Evolutionary conservation across 148 eudicot genomes (phyloP), one percentile per base, ranked within the genome.

Genomic region (Simmondsia chinensis): DNA sequence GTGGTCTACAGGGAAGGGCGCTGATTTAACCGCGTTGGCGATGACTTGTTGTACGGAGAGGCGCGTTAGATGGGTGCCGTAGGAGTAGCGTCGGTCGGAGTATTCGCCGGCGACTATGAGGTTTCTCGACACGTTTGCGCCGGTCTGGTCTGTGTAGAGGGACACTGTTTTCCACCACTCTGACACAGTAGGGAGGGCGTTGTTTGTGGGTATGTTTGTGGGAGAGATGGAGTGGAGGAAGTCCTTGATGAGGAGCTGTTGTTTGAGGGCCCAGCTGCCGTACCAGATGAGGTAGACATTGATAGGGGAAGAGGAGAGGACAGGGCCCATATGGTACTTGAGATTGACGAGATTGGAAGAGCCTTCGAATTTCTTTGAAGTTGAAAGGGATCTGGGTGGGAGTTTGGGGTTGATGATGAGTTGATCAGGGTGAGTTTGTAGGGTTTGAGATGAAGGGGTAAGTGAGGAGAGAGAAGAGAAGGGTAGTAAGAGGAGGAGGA

Each of bases 291-390:
- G 52, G 73, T 89, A 84, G 20, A 83, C 60, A 38, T 81, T 89
- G 34, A 84, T 84, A 0, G 95, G 95, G 2, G 94, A 75, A 0
- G 60, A 55, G 1, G 97, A 78, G 30, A 89, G 75, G 13, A 89
- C 97, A 0, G 97, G 97, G n/a, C 97, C 97, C 97, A 89, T 89
- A 60, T 89, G 95, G 80, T 89, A 89, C 4, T 66, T 68, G 11
- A 89, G 78, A 44, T 84, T 59, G 0, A 89, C 79, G 1, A 89
- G 51, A 24, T 81, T 48, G 1, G 97, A 85, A 0, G 97, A 84
- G 12, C 97, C 97, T 29, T 89, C 97, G 47, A 57, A 81, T 33
- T 66, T 74, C 33, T 89, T 85, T 44, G 84, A 73, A 33, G 84
- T 7, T 24, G 77, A 38, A 10, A 84, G 57, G 1, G 72, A 42